These are phyloP conservation scores for Aspergillus thermomutatus DNA, from an alignment of 2,329 filamentous ascomycete genomes.

Conservation along the genomic window DNA sequence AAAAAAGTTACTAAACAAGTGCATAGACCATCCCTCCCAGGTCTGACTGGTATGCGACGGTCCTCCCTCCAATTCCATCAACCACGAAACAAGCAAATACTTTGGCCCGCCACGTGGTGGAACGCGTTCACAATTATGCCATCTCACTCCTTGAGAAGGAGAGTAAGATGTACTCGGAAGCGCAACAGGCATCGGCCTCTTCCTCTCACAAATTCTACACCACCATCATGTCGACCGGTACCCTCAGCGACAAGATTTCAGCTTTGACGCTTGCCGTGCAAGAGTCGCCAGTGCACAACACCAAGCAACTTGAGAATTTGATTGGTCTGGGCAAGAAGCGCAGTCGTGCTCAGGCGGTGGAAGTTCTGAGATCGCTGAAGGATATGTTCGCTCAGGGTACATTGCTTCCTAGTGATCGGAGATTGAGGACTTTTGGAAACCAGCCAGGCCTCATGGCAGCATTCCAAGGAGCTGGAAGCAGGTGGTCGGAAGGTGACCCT, in stretches of 20 bases:
- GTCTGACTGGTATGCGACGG: conserved; percentile 64
- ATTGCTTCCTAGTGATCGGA: conserved; percentile 76
- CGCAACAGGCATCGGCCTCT: conserved; percentile 68
- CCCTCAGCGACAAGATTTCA: conserved; percentile 93
- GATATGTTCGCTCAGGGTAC: conserved; percentile 90
- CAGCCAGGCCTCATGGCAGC: conserved; percentile 74
- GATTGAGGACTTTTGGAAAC: conserved; percentile 72
- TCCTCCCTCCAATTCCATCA: conserved; percentile 53
- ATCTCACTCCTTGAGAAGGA: conserved; percentile 73
- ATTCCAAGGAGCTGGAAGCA: conserved; percentile 59
- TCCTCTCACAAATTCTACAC: conserved; percentile 95
- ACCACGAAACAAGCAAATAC: conserved; percentile 43
- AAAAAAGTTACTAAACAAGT: conserved; percentile 8
- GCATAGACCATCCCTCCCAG: conserved; percentile 57
- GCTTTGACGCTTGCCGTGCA: conserved; percentile 91
- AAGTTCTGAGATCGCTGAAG: conserved; percentile 88
- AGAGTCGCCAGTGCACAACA: conserved; percentile 92
- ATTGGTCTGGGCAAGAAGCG: conserved; percentile 84
- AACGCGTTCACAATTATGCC: conserved; percentile 64
- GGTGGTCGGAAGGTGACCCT: conserved; percentile 67
- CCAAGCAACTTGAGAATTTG: conserved; percentile 81
- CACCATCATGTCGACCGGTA: conserved; percentile 95
- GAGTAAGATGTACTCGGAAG: conserved; percentile 68
- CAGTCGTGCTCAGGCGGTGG: conserved; percentile 86
- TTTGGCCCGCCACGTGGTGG: conserved; percentile 52